Percentiles rank a stretch among this genome's conserved stretches.
Conservation (phyloP, 106 monocot species). For the Hemerocallis citrina region DNA sequence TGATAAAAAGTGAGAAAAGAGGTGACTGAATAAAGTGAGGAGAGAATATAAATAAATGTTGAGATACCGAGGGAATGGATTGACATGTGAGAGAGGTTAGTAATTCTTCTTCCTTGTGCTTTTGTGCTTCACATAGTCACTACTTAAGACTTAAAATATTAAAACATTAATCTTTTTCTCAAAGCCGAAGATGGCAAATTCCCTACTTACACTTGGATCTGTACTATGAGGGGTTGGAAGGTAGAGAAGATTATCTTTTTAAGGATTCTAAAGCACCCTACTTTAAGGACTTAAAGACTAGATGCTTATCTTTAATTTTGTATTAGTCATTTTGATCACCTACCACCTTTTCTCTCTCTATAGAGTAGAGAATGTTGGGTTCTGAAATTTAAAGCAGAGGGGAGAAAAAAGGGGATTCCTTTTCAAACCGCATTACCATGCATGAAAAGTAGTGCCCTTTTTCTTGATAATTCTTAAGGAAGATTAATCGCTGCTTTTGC, state of each 20-base stretch:
- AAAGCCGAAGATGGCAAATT: conserved; percentile 6
- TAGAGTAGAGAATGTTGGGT: conserved; percentile 5
- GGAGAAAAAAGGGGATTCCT: conserved; percentile 1
- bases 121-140: conserved; percentile 6
- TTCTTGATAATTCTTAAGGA: background rate
- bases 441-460: conserved; percentile 11
- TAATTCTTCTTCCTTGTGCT: background rate
- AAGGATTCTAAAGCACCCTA: conserved; percentile 3
- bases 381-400: conserved; percentile 7
- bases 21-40: conserved; percentile 19
- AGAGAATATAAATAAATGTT: no score
- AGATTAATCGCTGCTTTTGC: background rate
- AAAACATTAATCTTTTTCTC: conserved; percentile 3
- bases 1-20: conserved; percentile 13
- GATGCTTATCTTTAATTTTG: conserved; percentile 13
- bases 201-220: conserved; percentile 1
- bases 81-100: conserved; percentile 16
- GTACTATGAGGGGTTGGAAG: background rate
- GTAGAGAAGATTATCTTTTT: conserved; percentile 5
- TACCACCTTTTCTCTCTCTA: conserved; percentile 6
- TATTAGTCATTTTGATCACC: background rate
- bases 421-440: conserved; percentile 4
- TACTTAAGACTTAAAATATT: conserved; percentile 7
- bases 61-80: no score
- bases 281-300: conserved; percentile 1